Conservation (phyloP, 1,284 basidiomycete genomes). For the Athelia psychrophila region DNA sequence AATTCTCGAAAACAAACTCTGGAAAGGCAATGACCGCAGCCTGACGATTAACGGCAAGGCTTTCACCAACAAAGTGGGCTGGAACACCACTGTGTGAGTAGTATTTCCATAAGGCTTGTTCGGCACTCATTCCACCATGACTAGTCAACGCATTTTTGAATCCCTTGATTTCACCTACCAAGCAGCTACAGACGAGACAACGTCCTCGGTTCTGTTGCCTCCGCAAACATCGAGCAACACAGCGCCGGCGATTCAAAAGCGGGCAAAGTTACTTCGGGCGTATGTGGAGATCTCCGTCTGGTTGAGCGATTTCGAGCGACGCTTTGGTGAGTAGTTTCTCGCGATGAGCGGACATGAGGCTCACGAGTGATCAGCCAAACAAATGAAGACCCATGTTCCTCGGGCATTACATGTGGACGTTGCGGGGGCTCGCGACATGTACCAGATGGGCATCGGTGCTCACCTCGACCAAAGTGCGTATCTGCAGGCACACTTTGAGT, state of each 20-base stretch:
- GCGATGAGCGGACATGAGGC: constrained; percentile 2
- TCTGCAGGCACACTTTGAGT: background rate
- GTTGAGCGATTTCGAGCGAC: constrained; percentile 54
- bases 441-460: constrained; percentile 68
- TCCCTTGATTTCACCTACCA: constrained; percentile 53
- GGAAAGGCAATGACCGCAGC: constrained; percentile 61
- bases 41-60: constrained; percentile 50
- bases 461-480: constrained; percentile 68
- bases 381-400: constrained; percentile 38
- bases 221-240: constrained; percentile 49
- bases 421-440: constrained; percentile 62
- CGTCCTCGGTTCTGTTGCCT: constrained; percentile 45
- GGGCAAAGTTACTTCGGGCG: constrained; percentile 63
- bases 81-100: constrained; percentile 58
- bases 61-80: constrained; percentile 67
- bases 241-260: constrained; percentile 44
- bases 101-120: constrained; percentile 5
- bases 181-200: constrained; percentile 11
- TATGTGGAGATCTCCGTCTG: constrained; percentile 76
- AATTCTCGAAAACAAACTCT: constrained; percentile 69
- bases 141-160: constrained; percentile 53
- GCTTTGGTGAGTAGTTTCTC: constrained; percentile 36
- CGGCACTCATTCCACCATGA: constrained; percentile 6
- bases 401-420: constrained; percentile 47
- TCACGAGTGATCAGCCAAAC: constrained; percentile 14